Base-by-base conservation (phyloP, 1,139 yeast genomes). In the Geotrichum cucujoidarum region DNA sequence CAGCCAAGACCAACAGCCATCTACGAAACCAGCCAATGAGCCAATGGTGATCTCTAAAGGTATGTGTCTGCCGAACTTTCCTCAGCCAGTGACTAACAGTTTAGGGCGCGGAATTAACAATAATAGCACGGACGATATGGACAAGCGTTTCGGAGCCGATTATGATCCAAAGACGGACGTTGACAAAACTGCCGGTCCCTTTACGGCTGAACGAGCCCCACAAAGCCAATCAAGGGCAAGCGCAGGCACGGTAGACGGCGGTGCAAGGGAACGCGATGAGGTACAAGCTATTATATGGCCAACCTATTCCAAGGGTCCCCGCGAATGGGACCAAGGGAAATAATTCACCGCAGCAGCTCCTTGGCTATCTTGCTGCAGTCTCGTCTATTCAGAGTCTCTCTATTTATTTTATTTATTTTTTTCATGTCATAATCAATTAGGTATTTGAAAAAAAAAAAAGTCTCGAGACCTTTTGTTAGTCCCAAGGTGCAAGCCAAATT, bases 311-410 rank as follows among this genome's bases (percentile, higher is more conserved):
- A 44, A 24, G 10, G 48, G 48, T 3, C 20, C 30, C 22, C 43
- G 48, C 21, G 43, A 38, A 25, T 44, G 48, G 48, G 48, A 44
- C 31, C 14, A 17, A 14, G 48, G 39, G 13, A 44, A 44, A 16
- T 32, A 31, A 18, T 21, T n/a, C 3, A 20, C 7, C 20, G 11
- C 11, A 8, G 22, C 7, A 6, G 24, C 13, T 11, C 24, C n/a
- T n/a, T n/a, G n/a, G n/a, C n/a, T n/a, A n/a, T n/a, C n/a, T n/a
- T n/a, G n/a, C n/a, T n/a, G n/a, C n/a, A n/a, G n/a, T n/a, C n/a
- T n/a, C n/a, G n/a, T n/a, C n/a, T n/a, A n/a, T n/a, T n/a, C n/a
- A n/a, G n/a, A n/a, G n/a, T n/a, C n/a, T n/a, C n/a, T n/a, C n/a
- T n/a, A n/a, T n/a, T n/a, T n/a, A n/a, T n/a, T n/a, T 25, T 25